Evolutionary conservation across 805 yeast species (phyloP), one percentile per base, ranked within the genome.

Genomic region (Wickerhamomyces bisporus): DNA sequence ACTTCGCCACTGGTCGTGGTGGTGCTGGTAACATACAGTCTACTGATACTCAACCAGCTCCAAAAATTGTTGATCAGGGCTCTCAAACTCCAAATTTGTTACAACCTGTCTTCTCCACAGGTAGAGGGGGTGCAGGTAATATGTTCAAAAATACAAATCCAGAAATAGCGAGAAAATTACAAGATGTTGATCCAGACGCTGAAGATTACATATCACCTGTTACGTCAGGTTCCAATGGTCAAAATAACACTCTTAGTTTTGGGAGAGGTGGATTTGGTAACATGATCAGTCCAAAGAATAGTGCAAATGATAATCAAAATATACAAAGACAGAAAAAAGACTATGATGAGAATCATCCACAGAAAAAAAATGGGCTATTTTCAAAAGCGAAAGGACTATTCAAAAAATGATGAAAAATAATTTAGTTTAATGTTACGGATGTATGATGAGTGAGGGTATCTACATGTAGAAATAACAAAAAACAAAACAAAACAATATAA

Each of bases 91-190:
- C 88, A 20, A 71, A 65, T 49, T 64, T 78, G 24, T 57, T 73
- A 18, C 72, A 73, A 15, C 71, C 73, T 21, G 71, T 75, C 19
- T 73, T 76, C 52, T 71, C 84, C 19, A 82, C 88, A 2, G 91
- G 89, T 16, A 68, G 91, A 47, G 91, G 91, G 6, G 91, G 91
- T 6, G 79, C 75, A 35, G 91, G 91, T 5, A 82, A 82, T 51
- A 82, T 82, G 85, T 62, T 77, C 39, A 69, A 65, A 44, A 82
- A 81, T 57, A 68, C 68, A 26, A 77, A 81, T 54, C 75, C 81
- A 1, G 67, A 70, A 34, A 50, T 74, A 34, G 70, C 86, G 5
- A 66, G 88, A 43, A 70, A 67, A 47, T 71, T 83, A 11, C 88
- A 81, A 56, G 88, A 78, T 49, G 86, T 79, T 6, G 86, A 79